Percentiles rank a stretch among this genome's conserved stretches.
Conservation (phyloP, 805 yeast genomes). For the Hanseniaspora lachancei region DNA sequence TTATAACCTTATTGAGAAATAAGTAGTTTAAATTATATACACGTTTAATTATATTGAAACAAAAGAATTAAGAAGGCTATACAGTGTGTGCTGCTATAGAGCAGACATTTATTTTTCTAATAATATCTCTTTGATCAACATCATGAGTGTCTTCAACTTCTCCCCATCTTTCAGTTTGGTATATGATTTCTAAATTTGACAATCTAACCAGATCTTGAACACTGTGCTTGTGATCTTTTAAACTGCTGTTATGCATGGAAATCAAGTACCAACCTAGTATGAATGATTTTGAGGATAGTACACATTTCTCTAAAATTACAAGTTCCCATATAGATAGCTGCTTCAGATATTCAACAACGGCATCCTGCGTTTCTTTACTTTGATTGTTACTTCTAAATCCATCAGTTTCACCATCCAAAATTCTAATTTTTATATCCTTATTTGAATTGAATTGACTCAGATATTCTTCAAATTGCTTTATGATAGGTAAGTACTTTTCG, state of each 20-base stretch:
- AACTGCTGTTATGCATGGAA: conserved; percentile 28
- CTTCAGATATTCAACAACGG: conserved; percentile 53
- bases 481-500: conserved; percentile 60
- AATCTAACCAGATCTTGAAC: conserved; percentile 63
- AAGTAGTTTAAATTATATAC: not conserved
- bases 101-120: conserved; percentile 71
- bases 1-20: conserved; percentile 17
- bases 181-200: conserved; percentile 67
- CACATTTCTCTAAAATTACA: conserved; percentile 83
- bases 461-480: conserved; percentile 48
- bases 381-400: conserved; percentile 78
- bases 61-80: not conserved
- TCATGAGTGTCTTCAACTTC: conserved; percentile 98
- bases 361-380: conserved; percentile 40
- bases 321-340: conserved; percentile 59
- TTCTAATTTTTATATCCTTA: conserved; percentile 34
- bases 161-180: conserved; percentile 89
- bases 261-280: conserved; percentile 64
- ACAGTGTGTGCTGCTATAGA: conserved; percentile 37
- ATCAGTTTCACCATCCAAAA: conserved; percentile 66
- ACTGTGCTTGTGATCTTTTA: conserved; percentile 28
- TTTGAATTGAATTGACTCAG: conserved; percentile 30
- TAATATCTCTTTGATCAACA: conserved; percentile 82
- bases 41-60: not conserved
- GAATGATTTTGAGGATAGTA: conserved; percentile 72